phyloP scores from a whole-genome alignment of 1,139 yeast genomes.

The Sugiyamaella sp. region DNA sequence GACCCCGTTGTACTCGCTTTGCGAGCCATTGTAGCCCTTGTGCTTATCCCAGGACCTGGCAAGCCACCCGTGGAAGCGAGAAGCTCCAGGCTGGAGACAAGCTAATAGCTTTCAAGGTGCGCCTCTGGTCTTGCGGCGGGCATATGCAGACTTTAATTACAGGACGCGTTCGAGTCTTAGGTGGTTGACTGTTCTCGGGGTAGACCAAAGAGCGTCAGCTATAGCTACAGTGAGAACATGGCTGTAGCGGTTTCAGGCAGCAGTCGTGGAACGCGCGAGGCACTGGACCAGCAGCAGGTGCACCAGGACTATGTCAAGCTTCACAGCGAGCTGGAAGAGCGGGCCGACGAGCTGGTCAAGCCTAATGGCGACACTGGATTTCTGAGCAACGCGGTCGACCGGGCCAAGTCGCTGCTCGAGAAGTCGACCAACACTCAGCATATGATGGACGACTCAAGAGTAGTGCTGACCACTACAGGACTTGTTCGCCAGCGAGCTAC shows the following conservation, averaged over 20 bases:
- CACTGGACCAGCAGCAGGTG: constrained; percentile 10
- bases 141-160: constrained; percentile 2
- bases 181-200: no score
- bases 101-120: no score
- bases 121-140: neutral
- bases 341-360: constrained; percentile 18
- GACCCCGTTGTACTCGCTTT: no score
- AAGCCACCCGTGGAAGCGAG: neutral
- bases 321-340: constrained; percentile 12
- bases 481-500: constrained; percentile 20
- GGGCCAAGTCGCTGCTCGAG: constrained; percentile 10
- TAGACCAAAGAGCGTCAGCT: no score
- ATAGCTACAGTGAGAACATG: neutral
- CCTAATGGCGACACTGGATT: neutral
- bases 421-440: constrained; percentile 13
- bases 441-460: constrained; percentile 19
- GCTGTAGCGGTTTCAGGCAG: neutral
- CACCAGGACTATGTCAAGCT: constrained; percentile 19
- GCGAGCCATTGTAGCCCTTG: no score
- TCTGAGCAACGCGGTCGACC: constrained; percentile 5
- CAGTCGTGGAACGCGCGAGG: neutral
- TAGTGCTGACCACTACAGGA: constrained; percentile 18
- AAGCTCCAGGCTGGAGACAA: no score
- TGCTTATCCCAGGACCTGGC: neutral
- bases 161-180: no score